Evolutionary conservation across 139 green algal species (phyloP), one percentile per base, ranked within the genome.

Genomic region (Chlamydomonas schloesseri): DNA sequence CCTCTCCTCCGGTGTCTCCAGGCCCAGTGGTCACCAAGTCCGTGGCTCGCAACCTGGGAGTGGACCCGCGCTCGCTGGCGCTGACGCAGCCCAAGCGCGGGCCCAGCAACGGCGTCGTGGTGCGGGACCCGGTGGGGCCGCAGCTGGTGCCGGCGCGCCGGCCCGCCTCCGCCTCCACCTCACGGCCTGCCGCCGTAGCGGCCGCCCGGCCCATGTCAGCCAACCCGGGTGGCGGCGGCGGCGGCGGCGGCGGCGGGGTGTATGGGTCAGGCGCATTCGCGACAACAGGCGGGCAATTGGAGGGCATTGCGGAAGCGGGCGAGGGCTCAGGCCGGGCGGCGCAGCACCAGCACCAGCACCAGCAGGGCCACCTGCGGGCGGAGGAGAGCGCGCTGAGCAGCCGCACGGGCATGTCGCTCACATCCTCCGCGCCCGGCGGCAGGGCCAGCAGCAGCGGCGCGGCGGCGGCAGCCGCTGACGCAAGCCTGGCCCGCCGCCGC

Each of bases 91-190:
- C 62, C 11, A 83, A 73, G 62, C 58, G 46, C 10, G 78, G 78
- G 2, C 78, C 78, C 9, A 75, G 64, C 21, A 84, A 84, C 64
- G 78, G 78, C n/a, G 0, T 84, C 10, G 15, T 84, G 14, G 18
- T 68, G 6, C 64, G 78, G 3, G 78, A 84, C 64, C 78, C 78
- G 9, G 64, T 84, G 42, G 78, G 78, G 17, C 78, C 78, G 9
- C 78, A 84, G 78, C 42, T 84, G 42, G 46, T 55, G 28, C 29
- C 64, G 20, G 11, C 68, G 4, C n/a, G 64, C 4, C 78, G 78
- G 31, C 20, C 46, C 47, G 11, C 29, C 64, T 37, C 14, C 60
- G 60, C 60, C 42, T 50, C 42, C 42, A 8, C 42, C 6, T 50
- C 42, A 50, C 42, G 42, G 42, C 42, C 42, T 8, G 42, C 42